A percentile compares a stretch with the other conserved stretches of the same genome.
Conservation (phyloP, 176 grass and related monocot species). For the Typha latifolia region DNA sequence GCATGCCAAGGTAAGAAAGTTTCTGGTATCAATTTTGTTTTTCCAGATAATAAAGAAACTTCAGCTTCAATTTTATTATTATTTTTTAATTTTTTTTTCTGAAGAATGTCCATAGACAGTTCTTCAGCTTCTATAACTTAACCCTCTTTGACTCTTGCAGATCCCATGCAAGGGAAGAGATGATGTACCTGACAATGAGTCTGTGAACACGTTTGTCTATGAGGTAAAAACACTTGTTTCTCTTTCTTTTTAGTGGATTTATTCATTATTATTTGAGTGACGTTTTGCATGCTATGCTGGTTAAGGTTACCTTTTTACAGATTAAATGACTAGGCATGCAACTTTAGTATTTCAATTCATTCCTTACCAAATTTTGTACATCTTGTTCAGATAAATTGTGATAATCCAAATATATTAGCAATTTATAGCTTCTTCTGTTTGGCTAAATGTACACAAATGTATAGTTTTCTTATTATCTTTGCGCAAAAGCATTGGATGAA, state of each 20-base stretch:
- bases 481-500: too few relatives aligned
- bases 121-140: too few relatives aligned
- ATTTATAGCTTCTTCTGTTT: not conserved
- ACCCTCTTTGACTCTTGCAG: conserved; percentile 23
- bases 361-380: not conserved
- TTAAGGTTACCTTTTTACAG: not conserved
- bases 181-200: conserved; percentile 87
- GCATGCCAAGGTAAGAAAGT: conserved; percentile 75
- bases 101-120: too few relatives aligned
- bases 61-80: not conserved
- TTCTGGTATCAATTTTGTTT: not conserved
- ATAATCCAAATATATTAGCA: not conserved
- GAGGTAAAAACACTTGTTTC: conserved; percentile 44
- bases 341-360: too few relatives aligned
- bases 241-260: not conserved
- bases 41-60: not conserved
- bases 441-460: too few relatives aligned
- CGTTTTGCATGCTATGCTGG: not conserved
- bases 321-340: too few relatives aligned
- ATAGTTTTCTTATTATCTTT: too few relatives aligned
- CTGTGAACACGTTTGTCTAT: conserved; percentile 72
- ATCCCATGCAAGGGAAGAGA: conserved; percentile 92
- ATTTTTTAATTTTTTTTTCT: too few relatives aligned
- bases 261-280: not conserved
- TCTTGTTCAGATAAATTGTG: not conserved